A percentile compares a stretch with the other conserved stretches of the same genome.
These are phyloP conservation scores for Avena sativa DNA, from an alignment of 176 grass and related monocot species.

Conservation along the genomic window DNA sequence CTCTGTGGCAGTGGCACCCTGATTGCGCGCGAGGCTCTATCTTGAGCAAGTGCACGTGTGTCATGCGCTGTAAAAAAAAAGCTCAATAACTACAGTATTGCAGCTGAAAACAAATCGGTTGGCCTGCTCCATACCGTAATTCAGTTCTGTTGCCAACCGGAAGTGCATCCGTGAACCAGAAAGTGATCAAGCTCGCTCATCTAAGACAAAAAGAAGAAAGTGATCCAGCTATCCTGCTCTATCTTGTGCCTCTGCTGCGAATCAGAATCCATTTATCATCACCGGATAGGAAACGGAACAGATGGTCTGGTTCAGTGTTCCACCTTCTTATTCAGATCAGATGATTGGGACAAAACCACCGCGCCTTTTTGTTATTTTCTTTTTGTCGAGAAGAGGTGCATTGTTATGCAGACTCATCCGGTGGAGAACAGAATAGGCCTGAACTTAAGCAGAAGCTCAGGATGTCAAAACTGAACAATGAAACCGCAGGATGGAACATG, in stretches of 20 bases:
- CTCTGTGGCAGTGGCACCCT: not conserved
- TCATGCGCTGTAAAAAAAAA: conserved; percentile 26
- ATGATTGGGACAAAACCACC: not conserved
- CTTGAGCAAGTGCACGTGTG: conserved; percentile 13
- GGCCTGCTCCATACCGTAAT: not conserved
- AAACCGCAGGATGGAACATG: conserved; percentile 25
- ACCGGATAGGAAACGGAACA: not conserved
- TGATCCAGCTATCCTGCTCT: not conserved
- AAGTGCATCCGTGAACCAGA: not conserved
- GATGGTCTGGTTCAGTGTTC: not conserved
- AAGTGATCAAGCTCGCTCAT: not conserved
- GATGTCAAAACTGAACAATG: not conserved
- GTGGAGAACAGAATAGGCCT: not conserved
- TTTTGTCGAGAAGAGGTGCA: not conserved
- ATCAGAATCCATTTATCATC: not conserved
- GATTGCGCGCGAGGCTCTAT: conserved; percentile 16
- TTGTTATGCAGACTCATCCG: not conserved
- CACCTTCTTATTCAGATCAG: not conserved
- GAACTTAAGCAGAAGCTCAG: not conserved
- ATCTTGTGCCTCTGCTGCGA: not conserved
- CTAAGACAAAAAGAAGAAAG: not conserved
- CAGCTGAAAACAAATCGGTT: not conserved
- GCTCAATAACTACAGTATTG: not conserved
- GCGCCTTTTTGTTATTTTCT: no score
- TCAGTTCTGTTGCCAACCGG: not conserved